Conservation (phyloP, 2,329 filamentous ascomycete genomes). For the Trematosphaeria pertusa region DNA sequence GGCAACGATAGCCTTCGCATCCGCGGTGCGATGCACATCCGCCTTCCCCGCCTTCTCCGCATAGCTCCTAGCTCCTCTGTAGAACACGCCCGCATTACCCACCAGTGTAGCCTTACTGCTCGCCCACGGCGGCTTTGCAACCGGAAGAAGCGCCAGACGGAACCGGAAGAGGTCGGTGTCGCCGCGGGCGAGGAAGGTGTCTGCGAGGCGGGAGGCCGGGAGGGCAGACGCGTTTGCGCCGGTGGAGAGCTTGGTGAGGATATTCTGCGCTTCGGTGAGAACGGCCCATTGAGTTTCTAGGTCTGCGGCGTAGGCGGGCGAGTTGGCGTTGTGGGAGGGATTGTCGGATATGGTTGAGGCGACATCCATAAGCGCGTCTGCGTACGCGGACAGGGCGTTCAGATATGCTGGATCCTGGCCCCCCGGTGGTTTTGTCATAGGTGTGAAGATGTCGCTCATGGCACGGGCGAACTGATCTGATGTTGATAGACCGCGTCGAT, state of each 20-base stretch:
- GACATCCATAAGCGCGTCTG: conserved; percentile 63
- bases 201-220: conserved; percentile 34
- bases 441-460: conserved; percentile 43
- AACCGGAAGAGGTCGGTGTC: conserved; percentile 45
- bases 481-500: conserved; percentile 58
- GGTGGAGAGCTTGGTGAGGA: conserved; percentile 34
- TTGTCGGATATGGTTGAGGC: conserved; percentile 54
- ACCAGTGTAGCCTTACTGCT: conserved; percentile 44
- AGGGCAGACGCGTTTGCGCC: conserved; percentile 23
- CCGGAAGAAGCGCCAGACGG: conserved; percentile 29
- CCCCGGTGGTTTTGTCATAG: conserved; percentile 49
- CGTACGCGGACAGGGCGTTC: conserved; percentile 61
- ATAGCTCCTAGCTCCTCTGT: conserved; percentile 41
- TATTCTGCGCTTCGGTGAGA: conserved; percentile 37
- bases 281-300: conserved; percentile 42
- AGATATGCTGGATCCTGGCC: conserved; percentile 60
- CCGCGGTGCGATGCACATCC: conserved; percentile 39
- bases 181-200: conserved; percentile 41
- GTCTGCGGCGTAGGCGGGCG: conserved; percentile 22
- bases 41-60: conserved; percentile 34
- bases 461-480: conserved; percentile 60
- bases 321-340: conserved; percentile 18
- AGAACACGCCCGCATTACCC: conserved; percentile 48
- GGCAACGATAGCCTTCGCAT: conserved; percentile 14
- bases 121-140: conserved; percentile 38